Evolutionary conservation across 768 basidiomycete genomes (phyloP), one percentile per base, ranked within the genome.

Genomic region (Dacryopinax primogenitus): DNA sequence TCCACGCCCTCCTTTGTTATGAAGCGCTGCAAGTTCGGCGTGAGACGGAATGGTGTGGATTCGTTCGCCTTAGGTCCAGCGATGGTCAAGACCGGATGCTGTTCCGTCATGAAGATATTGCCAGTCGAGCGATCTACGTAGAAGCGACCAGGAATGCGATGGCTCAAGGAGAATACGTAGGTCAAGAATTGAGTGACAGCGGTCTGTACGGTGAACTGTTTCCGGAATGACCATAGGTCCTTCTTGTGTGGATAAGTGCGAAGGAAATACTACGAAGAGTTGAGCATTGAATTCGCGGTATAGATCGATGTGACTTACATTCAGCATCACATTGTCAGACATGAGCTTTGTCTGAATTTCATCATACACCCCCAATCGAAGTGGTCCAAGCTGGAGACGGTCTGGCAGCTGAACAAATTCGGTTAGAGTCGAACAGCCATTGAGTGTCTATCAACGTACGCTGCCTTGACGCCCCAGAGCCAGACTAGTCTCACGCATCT

Each of bases 191-290:
- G 87, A 44, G 84, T 84, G 0, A 89, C 82, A 4, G 96, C 92
- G 36, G 92, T 78, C 72, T 98, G 94, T 39, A 88, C 74, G 9
- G 94, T 87, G 75, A 98, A 96, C 76, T 97, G 94, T 77, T 96
- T 98, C 66, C 96, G 85, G 85, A 98, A 92, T 66, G 90, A 82
- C 95, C 95, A 99, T 1, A 98, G 80, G 70, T 93, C 90, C 65
- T 84, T 83, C 3, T 94, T 85, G 1, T 82, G 82, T 51, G 81
- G 77, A 90, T 97, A 95, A 26, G 88, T 87, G 34, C 83, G 83
- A 39, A 85, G 80, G 88, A 99, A 90, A 74, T 93, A 98, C 96
- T 99, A 70, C 7, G 26, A n/a, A 66, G 30, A 51, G 34, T 41
- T 11, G 34, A 35, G 30, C 12, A 18, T 36, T 28, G 45, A 51